Conservation (phyloP, 1,284 basidiomycete species). For the Baeospora myosura region DNA sequence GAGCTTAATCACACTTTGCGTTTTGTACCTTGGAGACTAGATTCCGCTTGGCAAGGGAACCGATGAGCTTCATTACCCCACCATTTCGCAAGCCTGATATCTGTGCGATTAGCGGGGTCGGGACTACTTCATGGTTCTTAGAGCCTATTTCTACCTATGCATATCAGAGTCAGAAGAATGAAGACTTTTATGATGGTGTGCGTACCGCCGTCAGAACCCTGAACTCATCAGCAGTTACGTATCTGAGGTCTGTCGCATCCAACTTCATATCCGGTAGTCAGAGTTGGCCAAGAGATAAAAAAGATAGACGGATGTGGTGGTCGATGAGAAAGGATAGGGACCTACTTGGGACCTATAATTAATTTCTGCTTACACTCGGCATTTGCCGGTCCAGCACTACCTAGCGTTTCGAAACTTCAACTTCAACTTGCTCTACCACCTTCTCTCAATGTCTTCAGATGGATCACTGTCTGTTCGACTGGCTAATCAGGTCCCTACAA, state of each 20-base stretch:
- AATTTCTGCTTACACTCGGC: too few relatives aligned
- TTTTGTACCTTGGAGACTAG: conserved; percentile 88
- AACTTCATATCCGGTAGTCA: conserved; percentile 65
- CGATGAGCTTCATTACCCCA: conserved; percentile 89
- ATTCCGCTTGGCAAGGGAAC: conserved; percentile 86
- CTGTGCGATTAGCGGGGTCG: conserved; percentile 81
- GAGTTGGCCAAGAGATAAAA: too few relatives aligned
- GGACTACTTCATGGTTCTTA: conserved; percentile 96
- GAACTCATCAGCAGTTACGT: conserved; percentile 90
- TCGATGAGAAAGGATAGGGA: neutral
- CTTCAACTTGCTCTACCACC: neutral
- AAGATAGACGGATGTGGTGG: too few relatives aligned
- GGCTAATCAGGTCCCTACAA: conserved; percentile 8
- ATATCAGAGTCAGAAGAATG: conserved; percentile 4
- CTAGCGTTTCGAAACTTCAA: too few relatives aligned
- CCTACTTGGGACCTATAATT: too few relatives aligned
- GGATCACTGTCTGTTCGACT: neutral
- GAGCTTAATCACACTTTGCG: conserved; percentile 80
- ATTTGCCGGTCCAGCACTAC: too few relatives aligned
- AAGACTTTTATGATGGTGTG: conserved; percentile 9
- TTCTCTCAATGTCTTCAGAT: neutral
- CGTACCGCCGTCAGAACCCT: conserved; percentile 87
- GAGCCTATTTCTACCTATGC: conserved; percentile 91
- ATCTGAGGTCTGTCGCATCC: conserved; percentile 91
- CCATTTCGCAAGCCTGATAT: conserved; percentile 88